Evolutionary conservation across 805 yeast genomes (phyloP).

Genomic region (Saturnispora quitensis): DNA sequence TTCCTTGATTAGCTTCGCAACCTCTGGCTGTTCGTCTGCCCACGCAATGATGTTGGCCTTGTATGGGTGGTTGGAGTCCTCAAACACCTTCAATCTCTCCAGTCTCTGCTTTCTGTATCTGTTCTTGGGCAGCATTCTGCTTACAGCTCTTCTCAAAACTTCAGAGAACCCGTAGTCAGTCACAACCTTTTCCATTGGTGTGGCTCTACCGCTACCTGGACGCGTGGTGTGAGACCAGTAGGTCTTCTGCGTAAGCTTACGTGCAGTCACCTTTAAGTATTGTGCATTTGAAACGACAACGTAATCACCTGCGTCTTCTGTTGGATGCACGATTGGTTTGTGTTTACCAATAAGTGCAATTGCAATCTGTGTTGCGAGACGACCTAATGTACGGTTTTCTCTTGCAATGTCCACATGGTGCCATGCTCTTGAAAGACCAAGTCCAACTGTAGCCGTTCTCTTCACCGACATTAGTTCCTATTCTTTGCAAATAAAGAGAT

Average conservation of each 20-base stretch:
- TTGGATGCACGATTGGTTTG: slow-evolving; percentile 77
- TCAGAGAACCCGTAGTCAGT: slow-evolving; percentile 84
- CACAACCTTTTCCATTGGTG: slow-evolving; percentile 70
- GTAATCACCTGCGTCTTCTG: slow-evolving; percentile 89
- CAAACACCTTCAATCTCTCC: slow-evolving; percentile 77
- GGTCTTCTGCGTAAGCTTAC: slow-evolving; percentile 66
- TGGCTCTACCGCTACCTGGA: slow-evolving; percentile 82
- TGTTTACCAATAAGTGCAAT: slow-evolving; percentile 91
- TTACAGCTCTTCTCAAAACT: slow-evolving; percentile 75
- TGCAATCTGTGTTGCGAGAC: slow-evolving; percentile 86
- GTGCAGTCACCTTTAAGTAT: slow-evolving; percentile 74
- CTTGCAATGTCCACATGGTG: slow-evolving; percentile 88
- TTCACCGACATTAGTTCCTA: slow-evolving; percentile 35
- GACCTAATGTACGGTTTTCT: slow-evolving; percentile 81
- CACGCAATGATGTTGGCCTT: slow-evolving; percentile 73
- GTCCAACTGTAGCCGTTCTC: slow-evolving; percentile 32
- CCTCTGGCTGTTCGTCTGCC: slow-evolving; percentile 64
- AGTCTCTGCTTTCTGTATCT: slow-evolving; percentile 68
- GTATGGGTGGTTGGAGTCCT: slow-evolving; percentile 85
- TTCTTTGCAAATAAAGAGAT: neutral
- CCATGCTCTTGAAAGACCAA: slow-evolving; percentile 73
- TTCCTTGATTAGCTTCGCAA: slow-evolving; percentile 33
- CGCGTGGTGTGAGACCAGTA: slow-evolving; percentile 85
- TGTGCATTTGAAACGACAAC: slow-evolving; percentile 94
- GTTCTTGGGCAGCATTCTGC: slow-evolving; percentile 94